Base-by-base conservation (phyloP, 1,284 basidiomycete species). In the Cutaneotrichosporon sp. region DNA sequence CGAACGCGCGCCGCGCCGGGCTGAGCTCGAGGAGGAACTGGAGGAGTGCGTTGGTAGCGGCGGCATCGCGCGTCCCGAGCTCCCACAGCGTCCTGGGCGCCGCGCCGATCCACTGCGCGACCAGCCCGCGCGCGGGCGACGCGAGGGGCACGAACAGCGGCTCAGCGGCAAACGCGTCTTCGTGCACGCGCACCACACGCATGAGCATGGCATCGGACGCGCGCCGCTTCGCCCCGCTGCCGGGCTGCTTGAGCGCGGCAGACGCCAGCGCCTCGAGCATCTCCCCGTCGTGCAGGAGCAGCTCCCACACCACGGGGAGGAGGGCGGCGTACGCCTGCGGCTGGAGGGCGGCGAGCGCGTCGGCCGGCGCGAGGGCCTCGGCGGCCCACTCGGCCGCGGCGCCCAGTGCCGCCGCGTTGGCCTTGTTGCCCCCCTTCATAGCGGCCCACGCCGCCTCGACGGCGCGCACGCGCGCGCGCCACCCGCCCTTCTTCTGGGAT, bases 71-170 rank as follows among this genome's bases (percentile, higher is more conserved):
- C 16, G 79, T 78, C 1, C 88, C 88, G 8, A 90, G 77, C 77
- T 95, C 92, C 92, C 93, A 95, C 2, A 95, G 81, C 9, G 84
- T 84, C 73, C 86, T 87, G 0, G 92, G 91, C 42, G 94, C 82
- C 64, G 87, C 90, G 29, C 86, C 84, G 58, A 85, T 58, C 79
- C 79, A 80, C 14, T 38, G 38, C 1, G 29, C 24, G 10, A 78
- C 31, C 10, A 63, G 45, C 0, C 56, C 42, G 2, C 76, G 62
- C 2, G 73, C 18, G 0, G 67, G 34, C 5, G 73, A 76, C 1
- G 46, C 33, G 6, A 62, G 54, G 1, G 69, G 69, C 8, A 80
- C 63, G 65, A 69, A 76, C 63, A 79, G 78, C n/a, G 79, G 76
- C 2, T 71, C 60, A 1, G 46, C 58, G n/a, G 73, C 69, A 54